These are phyloP conservation scores for Solanum dulcamara DNA, from an alignment of 257 asterid species.

Conservation along the genomic window DNA sequence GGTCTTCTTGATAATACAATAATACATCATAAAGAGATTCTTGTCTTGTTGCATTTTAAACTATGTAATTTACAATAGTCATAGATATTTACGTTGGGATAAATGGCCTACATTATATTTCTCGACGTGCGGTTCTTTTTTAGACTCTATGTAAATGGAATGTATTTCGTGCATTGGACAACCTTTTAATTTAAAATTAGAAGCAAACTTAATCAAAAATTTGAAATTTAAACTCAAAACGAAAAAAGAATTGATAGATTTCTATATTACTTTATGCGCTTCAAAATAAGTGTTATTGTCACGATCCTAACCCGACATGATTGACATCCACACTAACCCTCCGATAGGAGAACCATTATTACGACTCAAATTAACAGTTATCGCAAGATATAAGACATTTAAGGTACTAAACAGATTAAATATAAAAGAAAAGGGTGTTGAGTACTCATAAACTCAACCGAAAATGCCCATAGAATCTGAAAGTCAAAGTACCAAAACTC, in stretches of 20 bases:
- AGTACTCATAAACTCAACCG: no score
- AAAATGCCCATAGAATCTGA: no score
- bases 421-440: no score
- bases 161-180: not conserved
- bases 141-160: not conserved
- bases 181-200: not conserved
- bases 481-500: no score
- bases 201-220: not conserved
- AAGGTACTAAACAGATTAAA: no score
- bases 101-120: rapidly evolving
- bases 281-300: not conserved
- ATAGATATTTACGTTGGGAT: not conserved
- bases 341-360: no score
- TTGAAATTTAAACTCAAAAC: not conserved
- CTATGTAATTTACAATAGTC: no score
- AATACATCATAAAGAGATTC: not conserved
- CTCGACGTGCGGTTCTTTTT: not conserved
- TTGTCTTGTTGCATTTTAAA: not conserved
- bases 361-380: no score
- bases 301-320: no score
- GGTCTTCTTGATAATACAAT: not conserved
- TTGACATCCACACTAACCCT: no score
- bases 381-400: no score
- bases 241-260: not conserved
- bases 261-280: not conserved